Percentiles rank a stretch among this genome's conserved stretches.
These are phyloP conservation scores for Lizanozyma gosingica DNA, from an alignment of 1,139 yeast genomes.

Conservation along the genomic window DNA sequence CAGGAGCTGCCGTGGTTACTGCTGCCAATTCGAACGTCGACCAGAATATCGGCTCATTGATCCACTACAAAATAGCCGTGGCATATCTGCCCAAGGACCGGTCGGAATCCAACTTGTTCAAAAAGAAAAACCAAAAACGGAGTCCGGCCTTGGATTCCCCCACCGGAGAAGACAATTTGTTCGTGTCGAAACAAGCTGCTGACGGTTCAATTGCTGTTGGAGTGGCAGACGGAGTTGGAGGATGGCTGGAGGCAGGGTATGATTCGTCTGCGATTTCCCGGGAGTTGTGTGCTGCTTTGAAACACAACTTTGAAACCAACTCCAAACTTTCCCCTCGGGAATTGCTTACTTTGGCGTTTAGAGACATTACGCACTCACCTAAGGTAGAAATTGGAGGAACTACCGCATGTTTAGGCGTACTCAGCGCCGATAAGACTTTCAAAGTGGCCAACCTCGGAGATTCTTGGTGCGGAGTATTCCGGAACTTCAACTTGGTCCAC, in stretches of 20 bases:
- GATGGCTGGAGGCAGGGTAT: conserved; percentile 89
- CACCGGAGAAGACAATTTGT: conserved; percentile 84
- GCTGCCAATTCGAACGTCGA: conserved; percentile 11
- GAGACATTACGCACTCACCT: conserved; percentile 41
- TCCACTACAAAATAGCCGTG: conserved; percentile 49
- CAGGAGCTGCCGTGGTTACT: conserved; percentile 9
- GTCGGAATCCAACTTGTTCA: conserved; percentile 36
- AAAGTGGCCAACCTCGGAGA: conserved; percentile 83
- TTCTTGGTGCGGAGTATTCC: conserved; percentile 86
- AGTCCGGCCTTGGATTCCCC: conserved; percentile 41
- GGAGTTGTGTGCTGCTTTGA: conserved; percentile 42
- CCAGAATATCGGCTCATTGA: conserved; percentile 16
- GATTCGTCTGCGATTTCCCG: conserved; percentile 79
- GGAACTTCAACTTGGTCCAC: conserved; percentile 51
- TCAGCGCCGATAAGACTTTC: conserved; percentile 45
- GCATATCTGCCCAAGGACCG: conserved; percentile 71
- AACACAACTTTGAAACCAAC: conserved; percentile 17
- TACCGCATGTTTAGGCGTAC: conserved; percentile 80
- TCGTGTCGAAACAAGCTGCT: conserved; percentile 38
- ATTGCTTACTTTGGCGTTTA: conserved; percentile 48
- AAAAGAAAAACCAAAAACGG: conserved; percentile 22
- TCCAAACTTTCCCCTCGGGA: conserved; percentile 28
- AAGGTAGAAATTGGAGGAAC: conserved; percentile 89
- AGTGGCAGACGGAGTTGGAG: conserved; percentile 97
- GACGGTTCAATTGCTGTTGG: conserved; percentile 59